Conservation (phyloP, 305 asterid genomes). For the Fraxinus latifolia region DNA sequence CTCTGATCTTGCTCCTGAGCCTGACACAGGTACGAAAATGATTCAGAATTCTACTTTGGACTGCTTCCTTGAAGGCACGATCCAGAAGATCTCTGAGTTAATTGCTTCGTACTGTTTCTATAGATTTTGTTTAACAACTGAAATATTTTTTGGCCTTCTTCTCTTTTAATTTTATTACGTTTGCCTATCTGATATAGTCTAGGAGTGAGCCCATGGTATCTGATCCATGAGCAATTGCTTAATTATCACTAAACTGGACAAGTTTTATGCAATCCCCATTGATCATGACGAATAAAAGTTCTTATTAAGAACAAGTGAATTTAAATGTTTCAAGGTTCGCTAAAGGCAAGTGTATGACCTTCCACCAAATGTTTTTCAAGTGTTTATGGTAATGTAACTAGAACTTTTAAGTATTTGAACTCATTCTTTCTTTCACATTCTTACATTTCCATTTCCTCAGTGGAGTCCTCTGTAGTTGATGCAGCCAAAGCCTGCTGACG, state of each 20-base stretch:
- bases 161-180: slow-evolving; percentile 6
- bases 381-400: slow-evolving; percentile 4
- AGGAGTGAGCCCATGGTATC: neutral
- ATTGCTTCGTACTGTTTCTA: slow-evolving; percentile 4
- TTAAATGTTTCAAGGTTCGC: neutral
- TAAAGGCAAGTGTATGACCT: neutral
- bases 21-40: slow-evolving; percentile 35
- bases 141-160: neutral
- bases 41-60: slow-evolving; percentile 23
- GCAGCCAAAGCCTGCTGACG: slow-evolving; percentile 90
- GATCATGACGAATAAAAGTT: neutral
- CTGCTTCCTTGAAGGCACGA: slow-evolving; percentile 19
- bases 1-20: slow-evolving; percentile 61
- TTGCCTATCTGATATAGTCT: neutral
- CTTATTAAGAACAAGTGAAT: neutral
- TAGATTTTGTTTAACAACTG: neutral
- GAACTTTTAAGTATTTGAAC: slow-evolving; percentile 15
- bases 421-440: slow-evolving; percentile 28
- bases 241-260: neutral
- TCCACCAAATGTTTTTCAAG: slow-evolving; percentile 11
- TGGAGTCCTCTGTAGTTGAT: slow-evolving; percentile 65
- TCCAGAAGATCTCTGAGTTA: slow-evolving; percentile 13
- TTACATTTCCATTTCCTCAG: slow-evolving; percentile 77
- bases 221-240: neutral
- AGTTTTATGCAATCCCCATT: neutral